These are phyloP conservation scores for Fusarium lyarnte DNA, from an alignment of 2,329 filamentous ascomycete species.

Conservation along the genomic window DNA sequence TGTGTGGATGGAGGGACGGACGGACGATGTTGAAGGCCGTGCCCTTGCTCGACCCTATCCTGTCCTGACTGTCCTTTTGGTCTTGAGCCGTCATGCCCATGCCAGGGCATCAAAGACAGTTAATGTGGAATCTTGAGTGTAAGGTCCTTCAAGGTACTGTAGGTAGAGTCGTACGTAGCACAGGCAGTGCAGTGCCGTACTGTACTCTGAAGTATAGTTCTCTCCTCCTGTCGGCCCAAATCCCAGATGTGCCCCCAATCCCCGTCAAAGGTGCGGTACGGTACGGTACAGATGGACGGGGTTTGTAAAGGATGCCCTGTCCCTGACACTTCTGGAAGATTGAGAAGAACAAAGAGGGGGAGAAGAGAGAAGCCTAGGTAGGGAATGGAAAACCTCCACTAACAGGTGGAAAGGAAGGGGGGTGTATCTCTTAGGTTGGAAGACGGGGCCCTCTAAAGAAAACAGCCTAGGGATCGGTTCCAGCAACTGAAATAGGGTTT, in stretches of 20 bases:
- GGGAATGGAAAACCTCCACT: conserved; percentile 6
- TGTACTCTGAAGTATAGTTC: not conserved
- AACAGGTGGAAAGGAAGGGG: conserved; percentile 16
- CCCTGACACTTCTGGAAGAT: conserved; percentile 40
- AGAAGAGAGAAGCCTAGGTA: not conserved
- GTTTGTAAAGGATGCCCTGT: conserved; percentile 30
- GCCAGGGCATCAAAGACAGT: conserved; percentile 21
- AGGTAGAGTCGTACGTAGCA: conserved; percentile 11
- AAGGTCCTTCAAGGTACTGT: not conserved
- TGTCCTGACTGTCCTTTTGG: conserved; percentile 2
- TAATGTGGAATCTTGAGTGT: conserved; percentile 29
- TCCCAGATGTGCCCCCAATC: conserved; percentile 37
- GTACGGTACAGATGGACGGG: conserved; percentile 12
- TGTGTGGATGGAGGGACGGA: conserved; percentile 13
- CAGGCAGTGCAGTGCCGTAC: not conserved
- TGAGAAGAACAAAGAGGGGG: conserved; percentile 33
- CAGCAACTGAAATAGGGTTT: conserved; percentile 19
- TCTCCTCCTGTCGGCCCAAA: conserved; percentile 27
- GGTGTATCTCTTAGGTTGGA: conserved; percentile 18
- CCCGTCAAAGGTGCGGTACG: conserved; percentile 11
- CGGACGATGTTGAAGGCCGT: conserved; percentile 29
- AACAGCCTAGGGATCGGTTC: conserved; percentile 21
- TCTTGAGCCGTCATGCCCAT: conserved; percentile 39
- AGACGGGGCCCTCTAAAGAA: not conserved
- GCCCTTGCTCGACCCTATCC: conserved; percentile 22